Evolutionary conservation across 1,284 basidiomycete genomes (phyloP).

Genomic region (Austroboletus niveus): DNA sequence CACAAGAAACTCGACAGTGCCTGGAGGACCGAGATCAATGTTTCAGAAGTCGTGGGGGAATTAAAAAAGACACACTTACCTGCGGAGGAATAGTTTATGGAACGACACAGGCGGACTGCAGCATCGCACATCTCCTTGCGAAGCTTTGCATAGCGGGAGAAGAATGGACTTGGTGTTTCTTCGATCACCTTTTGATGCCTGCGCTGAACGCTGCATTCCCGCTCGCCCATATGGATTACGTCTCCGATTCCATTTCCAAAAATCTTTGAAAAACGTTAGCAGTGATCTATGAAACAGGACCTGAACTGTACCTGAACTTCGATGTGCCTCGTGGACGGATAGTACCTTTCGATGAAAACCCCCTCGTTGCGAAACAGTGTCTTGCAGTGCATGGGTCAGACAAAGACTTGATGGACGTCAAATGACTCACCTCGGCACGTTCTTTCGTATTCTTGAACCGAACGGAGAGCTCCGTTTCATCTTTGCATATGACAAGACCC

Average conservation of each 20-base stretch:
- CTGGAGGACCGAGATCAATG: constrained; percentile 28
- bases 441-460: constrained; percentile 40
- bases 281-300: neutral
- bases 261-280: constrained; percentile 36
- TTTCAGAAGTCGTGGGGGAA: neutral
- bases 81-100: constrained; percentile 58
- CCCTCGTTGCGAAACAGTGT: constrained; percentile 52
- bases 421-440: constrained; percentile 44
- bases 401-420: neutral
- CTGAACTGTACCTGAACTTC: constrained; percentile 55
- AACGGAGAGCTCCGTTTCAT: constrained; percentile 39
- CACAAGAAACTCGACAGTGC: constrained; percentile 69
- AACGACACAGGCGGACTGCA: constrained; percentile 49
- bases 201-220: constrained; percentile 71
- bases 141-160: constrained; percentile 40
- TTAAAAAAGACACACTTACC: constrained; percentile 33
- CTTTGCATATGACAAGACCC: constrained; percentile 59
- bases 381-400: constrained; percentile 27
- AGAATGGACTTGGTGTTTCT: constrained; percentile 60
- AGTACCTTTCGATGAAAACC: constrained; percentile 64
- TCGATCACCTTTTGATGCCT: constrained; percentile 77
- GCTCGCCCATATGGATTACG: constrained; percentile 65
- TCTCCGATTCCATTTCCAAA: constrained; percentile 63
- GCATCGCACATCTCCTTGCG: constrained; percentile 50
- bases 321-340: constrained; percentile 56